These are phyloP conservation scores for Cyclotella choctawhatcheeana DNA, from an alignment of 108 stramenopile genomes.

Conservation along the genomic window DNA sequence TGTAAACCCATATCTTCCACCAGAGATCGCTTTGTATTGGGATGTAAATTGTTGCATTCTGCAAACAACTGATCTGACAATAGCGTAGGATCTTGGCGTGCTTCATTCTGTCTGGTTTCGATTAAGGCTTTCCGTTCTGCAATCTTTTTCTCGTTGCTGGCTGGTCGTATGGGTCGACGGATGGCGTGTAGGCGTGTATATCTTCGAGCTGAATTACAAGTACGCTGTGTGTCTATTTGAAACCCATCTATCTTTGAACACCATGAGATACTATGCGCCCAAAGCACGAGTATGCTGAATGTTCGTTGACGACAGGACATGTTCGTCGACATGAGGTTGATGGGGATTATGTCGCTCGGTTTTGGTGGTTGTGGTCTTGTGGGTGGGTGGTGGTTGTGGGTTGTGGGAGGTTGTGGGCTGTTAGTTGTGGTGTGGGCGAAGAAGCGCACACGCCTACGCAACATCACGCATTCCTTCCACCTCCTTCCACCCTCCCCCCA, in stretches of 20 bases:
- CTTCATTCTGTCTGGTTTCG: slow-evolving; percentile 57
- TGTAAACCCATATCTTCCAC: slow-evolving; percentile 59
- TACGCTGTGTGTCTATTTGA: neutral
- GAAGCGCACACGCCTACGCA: too few species aligned
- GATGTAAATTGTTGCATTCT: slow-evolving; percentile 60
- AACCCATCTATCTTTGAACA: neutral
- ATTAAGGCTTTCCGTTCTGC: slow-evolving; percentile 47
- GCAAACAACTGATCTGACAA: slow-evolving; percentile 57
- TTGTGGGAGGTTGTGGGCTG: too few species aligned
- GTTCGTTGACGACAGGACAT: neutral
- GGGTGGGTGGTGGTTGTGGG: too few species aligned
- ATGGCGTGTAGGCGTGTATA: slow-evolving; percentile 7
- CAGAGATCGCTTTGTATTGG: slow-evolving; percentile 49
- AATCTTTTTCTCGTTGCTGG: slow-evolving; percentile 48
- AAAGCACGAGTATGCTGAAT: neutral
- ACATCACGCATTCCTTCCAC: too few species aligned
- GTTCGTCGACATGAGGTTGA: too few species aligned
- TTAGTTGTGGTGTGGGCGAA: too few species aligned
- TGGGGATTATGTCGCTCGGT: too few species aligned
- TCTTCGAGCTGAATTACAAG: neutral
- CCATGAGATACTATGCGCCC: too few species aligned
- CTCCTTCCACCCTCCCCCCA: too few species aligned
- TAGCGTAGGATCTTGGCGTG: slow-evolving; percentile 76
- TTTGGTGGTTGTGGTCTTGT: too few species aligned
- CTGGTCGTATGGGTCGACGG: slow-evolving; percentile 44